A percentile compares a stretch with the other conserved stretches of the same genome.
phyloP scores from a whole-genome alignment of 2,329 filamentous ascomycete species.

The Madurella mycetomatis region DNA sequence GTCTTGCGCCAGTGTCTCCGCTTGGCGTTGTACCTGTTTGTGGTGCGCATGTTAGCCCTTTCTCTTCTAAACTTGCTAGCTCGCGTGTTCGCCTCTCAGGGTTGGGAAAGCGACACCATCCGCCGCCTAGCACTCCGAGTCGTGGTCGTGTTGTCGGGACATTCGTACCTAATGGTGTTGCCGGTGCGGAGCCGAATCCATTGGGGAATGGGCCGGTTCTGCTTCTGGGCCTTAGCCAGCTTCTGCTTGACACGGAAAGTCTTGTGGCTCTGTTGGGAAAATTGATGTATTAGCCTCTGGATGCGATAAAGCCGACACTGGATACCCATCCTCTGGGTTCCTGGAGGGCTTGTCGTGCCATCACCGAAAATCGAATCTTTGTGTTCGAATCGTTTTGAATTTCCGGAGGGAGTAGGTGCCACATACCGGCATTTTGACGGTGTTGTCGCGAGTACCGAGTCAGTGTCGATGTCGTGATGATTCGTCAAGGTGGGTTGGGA shows the following conservation, averaged over 20 bases:
- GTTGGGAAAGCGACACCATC: background rate
- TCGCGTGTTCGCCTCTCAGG: background rate
- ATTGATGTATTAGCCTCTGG: slow-evolving; percentile 22
- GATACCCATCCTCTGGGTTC: slow-evolving; percentile 1
- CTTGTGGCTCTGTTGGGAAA: slow-evolving; percentile 80
- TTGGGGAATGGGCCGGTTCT: slow-evolving; percentile 99
- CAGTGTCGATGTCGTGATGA: slow-evolving; percentile 28
- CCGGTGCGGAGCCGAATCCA: slow-evolving; percentile 98
- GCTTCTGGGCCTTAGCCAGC: slow-evolving; percentile 99
- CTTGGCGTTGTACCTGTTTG: slow-evolving; percentile 96
- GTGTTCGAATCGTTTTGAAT: background rate
- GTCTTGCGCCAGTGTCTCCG: slow-evolving; percentile 99
- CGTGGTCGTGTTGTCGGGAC: background rate
- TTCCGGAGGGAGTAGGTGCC: slow-evolving; percentile 4
- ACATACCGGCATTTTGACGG: slow-evolving; percentile 40
- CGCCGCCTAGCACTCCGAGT: background rate
- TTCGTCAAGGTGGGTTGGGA: slow-evolving; percentile 25
- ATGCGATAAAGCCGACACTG: background rate
- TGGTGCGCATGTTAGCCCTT: background rate
- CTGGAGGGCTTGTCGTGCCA: background rate
- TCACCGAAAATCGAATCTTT: background rate
- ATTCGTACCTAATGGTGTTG: slow-evolving; percentile 97
- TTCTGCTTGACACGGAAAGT: slow-evolving; percentile 99
- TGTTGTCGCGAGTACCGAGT: slow-evolving; percentile 31
- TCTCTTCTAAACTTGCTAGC: background rate